Percentiles rank a stretch among this genome's conserved stretches.
Evolutionary conservation across 1,139 yeast genomes (phyloP).

Genomic region (Candida dubliniensis): DNA sequence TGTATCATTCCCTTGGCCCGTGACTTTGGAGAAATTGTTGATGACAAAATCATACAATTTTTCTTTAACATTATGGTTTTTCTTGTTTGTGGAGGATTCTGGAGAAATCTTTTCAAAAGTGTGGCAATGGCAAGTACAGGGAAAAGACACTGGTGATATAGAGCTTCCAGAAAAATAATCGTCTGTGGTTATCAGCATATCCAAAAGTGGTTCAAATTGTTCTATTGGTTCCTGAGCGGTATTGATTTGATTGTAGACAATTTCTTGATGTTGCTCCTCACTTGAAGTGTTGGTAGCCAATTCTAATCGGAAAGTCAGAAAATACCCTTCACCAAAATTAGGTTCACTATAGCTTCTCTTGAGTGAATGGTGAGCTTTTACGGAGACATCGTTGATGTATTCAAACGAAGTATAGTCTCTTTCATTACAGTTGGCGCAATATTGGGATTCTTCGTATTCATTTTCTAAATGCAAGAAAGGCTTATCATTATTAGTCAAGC

Average conservation of each 20-base stretch:
- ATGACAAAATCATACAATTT: constrained; percentile 11
- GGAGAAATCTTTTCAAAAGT: constrained; percentile 1
- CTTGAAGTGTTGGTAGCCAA: constrained; percentile 1
- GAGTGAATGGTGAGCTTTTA: constrained; percentile 1
- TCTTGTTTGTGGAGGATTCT: constrained; percentile 1
- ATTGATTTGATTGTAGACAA: neutral
- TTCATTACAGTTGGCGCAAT: constrained; percentile 5
- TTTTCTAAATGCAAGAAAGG: neutral
- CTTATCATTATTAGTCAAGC: constrained; percentile 13
- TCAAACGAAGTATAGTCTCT: constrained; percentile 1
- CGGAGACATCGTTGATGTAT: neutral
- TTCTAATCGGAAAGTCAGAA: constrained; percentile 7
- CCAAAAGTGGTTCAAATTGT: neutral
- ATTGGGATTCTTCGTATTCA: constrained; percentile 7
- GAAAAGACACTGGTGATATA: neutral
- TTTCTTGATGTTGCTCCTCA: neutral
- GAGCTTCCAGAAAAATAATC: constrained; percentile 4
- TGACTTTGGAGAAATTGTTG: constrained; percentile 6
- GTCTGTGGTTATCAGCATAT: neutral
- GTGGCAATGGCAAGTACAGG: constrained; percentile 11
- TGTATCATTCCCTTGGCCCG: constrained; percentile 6
- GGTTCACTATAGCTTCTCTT: constrained; percentile 4
- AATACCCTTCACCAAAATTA: constrained; percentile 7
- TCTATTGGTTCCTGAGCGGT: neutral
- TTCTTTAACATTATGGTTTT: constrained; percentile 7